These are phyloP conservation scores for Candida manassasensis DNA, from an alignment of 805 yeast genomes.

Conservation along the genomic window DNA sequence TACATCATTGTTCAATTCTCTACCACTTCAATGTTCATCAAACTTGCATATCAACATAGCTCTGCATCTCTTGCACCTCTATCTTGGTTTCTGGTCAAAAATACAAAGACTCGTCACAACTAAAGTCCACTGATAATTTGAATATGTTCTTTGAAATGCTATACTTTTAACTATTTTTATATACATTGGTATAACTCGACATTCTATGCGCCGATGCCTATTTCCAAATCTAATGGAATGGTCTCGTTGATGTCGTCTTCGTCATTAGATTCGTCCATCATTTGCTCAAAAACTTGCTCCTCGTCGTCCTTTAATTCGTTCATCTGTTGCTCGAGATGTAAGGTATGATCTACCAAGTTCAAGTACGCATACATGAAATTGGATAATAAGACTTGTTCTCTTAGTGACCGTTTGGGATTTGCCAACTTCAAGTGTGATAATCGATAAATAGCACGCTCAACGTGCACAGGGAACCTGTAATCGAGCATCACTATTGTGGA, in stretches of 20 bases:
- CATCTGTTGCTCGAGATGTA: constrained; percentile 63
- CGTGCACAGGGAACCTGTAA: constrained; percentile 87
- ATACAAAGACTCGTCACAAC: no score
- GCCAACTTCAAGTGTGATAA: constrained; percentile 90
- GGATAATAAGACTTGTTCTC: constrained; percentile 88
- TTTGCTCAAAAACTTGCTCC: constrained; percentile 1
- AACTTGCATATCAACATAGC: no score
- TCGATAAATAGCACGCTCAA: constrained; percentile 92
- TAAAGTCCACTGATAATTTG: no score
- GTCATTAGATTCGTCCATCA: not conserved
- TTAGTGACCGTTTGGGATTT: constrained; percentile 83
- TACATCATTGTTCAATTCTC: no score
- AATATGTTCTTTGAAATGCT: no score
- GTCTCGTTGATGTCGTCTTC: constrained; percentile 2
- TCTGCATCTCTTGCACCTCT: no score
- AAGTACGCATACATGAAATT: constrained; percentile 97
- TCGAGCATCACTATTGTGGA: constrained; percentile 79
- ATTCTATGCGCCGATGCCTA: no score
- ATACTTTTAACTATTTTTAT: no score
- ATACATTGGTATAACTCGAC: no score
- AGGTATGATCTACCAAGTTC: constrained; percentile 88
- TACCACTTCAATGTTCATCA: no score
- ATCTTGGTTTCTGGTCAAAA: no score
- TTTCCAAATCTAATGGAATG: constrained; percentile 2
- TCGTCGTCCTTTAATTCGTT: constrained; percentile 8